A percentile compares a stretch with the other conserved stretches of the same genome.
Evolutionary conservation across 176 grass and related monocot species (phyloP).

Genomic region (Saccharum spontaneum): DNA sequence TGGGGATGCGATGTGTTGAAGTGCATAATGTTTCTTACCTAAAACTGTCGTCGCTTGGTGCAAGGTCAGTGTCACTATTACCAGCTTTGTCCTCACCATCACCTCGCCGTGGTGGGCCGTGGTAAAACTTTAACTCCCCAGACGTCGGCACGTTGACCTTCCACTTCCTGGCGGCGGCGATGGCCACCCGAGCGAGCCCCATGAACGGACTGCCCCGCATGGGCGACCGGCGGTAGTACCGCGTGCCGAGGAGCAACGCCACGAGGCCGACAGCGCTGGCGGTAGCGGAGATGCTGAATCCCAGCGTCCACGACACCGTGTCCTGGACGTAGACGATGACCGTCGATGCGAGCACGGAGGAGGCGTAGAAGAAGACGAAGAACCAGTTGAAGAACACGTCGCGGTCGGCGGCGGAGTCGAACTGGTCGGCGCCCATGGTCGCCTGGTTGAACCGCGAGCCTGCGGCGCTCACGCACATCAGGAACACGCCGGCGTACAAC

Average conservation of each 20-base stretch:
- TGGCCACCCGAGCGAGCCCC: slow-evolving; percentile 49
- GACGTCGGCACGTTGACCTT: slow-evolving; percentile 14
- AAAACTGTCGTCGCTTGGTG: slow-evolving; percentile 50
- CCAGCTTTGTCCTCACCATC: neutral
- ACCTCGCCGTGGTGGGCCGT: slow-evolving; percentile 18
- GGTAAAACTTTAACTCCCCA: slow-evolving; percentile 33
- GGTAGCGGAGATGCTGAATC: slow-evolving; percentile 39
- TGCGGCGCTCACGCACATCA: slow-evolving; percentile 56
- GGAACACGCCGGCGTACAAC: slow-evolving; percentile 45
- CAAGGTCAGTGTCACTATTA: neutral
- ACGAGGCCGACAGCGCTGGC: slow-evolving; percentile 33
- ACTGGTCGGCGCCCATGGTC: slow-evolving; percentile 79
- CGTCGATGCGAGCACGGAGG: slow-evolving; percentile 53
- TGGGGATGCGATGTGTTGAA: no score
- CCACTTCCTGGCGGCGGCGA: slow-evolving; percentile 57
- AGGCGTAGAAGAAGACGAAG: slow-evolving; percentile 59
- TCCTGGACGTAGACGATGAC: slow-evolving; percentile 73
- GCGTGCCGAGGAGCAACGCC: slow-evolving; percentile 48
- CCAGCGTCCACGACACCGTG: slow-evolving; percentile 55
- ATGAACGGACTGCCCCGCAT: slow-evolving; percentile 71
- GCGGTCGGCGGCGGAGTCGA: slow-evolving; percentile 48
- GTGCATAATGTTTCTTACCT: slow-evolving; percentile 32
- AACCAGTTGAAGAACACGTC: slow-evolving; percentile 84
- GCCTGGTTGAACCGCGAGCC: slow-evolving; percentile 69
- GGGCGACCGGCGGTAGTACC: slow-evolving; percentile 43